A percentile compares a stretch with the other conserved stretches of the same genome.
These are phyloP conservation scores for Xylariales sp. DNA, from an alignment of 2,329 filamentous ascomycete species.

Conservation along the genomic window DNA sequence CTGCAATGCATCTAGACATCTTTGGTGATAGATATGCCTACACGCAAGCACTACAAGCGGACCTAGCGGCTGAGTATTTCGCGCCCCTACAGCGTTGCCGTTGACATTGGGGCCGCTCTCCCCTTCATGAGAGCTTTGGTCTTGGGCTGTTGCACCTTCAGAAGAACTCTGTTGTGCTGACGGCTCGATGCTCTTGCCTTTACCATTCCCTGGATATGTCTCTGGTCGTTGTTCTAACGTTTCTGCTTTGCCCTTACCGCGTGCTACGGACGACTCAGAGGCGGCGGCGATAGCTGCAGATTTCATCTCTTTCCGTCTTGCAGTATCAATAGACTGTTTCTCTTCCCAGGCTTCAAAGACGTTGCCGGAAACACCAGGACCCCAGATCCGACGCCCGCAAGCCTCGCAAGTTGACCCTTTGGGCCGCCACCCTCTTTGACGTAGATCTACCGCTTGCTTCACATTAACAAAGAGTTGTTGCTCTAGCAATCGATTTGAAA, in stretches of 20 bases:
- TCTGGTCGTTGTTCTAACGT: slow-evolving; percentile 28
- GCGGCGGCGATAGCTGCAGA: slow-evolving; percentile 45
- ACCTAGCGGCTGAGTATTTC: slow-evolving; percentile 64
- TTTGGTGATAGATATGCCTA: slow-evolving; percentile 76
- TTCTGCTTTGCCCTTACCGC: slow-evolving; percentile 52
- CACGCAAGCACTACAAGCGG: slow-evolving; percentile 76
- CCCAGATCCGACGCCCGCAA: slow-evolving; percentile 87
- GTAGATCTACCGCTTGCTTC: slow-evolving; percentile 75
- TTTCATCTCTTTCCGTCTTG: slow-evolving; percentile 58
- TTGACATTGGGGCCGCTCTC: slow-evolving; percentile 54
- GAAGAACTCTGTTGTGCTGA: slow-evolving; percentile 24
- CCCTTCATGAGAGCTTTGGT: slow-evolving; percentile 17
- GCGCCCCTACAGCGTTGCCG: slow-evolving; percentile 48
- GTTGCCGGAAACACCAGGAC: slow-evolving; percentile 80
- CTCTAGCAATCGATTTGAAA: slow-evolving; percentile 88
- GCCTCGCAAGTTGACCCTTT: slow-evolving; percentile 87
- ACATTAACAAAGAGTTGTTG: slow-evolving; percentile 90
- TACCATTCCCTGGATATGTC: slow-evolving; percentile 56
- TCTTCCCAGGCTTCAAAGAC: slow-evolving; percentile 87
- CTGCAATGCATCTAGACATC: slow-evolving; percentile 74
- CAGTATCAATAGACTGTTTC: slow-evolving; percentile 61
- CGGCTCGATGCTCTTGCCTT: slow-evolving; percentile 64
- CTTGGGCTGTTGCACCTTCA: slow-evolving; percentile 25
- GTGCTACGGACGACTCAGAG: slow-evolving; percentile 36
- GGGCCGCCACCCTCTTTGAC: slow-evolving; percentile 90